A percentile compares a stretch with the other conserved stretches of the same genome.
Conservation (phyloP, 371 early-diverging fungal species). For the Choanephora cucurbitarum region DNA sequence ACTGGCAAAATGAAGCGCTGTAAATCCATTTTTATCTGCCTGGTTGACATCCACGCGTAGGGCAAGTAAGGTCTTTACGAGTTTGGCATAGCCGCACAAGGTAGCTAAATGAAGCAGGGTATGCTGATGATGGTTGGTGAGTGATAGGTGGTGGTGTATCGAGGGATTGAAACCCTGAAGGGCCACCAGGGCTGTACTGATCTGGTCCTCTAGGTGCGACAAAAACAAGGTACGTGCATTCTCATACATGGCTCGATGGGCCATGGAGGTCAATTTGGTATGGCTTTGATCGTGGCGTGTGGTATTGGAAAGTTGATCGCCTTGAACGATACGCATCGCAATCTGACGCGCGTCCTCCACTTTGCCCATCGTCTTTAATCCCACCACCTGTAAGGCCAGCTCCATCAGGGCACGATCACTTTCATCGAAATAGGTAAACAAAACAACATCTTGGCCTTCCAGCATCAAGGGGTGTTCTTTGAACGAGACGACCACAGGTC, state of each 20-base stretch:
- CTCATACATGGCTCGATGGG: conserved; percentile 35
- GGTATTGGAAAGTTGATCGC: conserved; percentile 38
- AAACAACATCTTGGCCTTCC: conserved; percentile 50
- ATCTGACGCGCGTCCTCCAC: conserved; percentile 62
- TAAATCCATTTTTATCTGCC: conserved; percentile 54
- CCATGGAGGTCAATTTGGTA: conserved; percentile 27
- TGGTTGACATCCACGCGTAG: conserved; percentile 42
- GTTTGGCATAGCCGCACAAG: conserved; percentile 40
- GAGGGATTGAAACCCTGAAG: conserved; percentile 15
- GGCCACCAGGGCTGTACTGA: conserved; percentile 30
- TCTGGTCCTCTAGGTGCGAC: conserved; percentile 32
- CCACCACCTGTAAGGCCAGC: conserved; percentile 75
- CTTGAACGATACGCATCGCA: conserved; percentile 69
- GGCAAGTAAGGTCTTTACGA: conserved; percentile 36
- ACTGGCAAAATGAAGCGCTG: conserved; percentile 61
- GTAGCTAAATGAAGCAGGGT: conserved; percentile 55
- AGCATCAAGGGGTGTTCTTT: conserved; percentile 52
- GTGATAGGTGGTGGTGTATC: conserved; percentile 22
- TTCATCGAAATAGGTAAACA: conserved; percentile 67
- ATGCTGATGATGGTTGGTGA: conserved; percentile 47
- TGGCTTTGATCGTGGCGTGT: not conserved
- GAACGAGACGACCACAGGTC: conserved; percentile 70
- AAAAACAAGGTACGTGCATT: conserved; percentile 39
- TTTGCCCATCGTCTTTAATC: conserved; percentile 67
- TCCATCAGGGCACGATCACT: conserved; percentile 78